phyloP scores from a whole-genome alignment of 2,329 filamentous ascomycete species.

The Fusarium buxicola region DNA sequence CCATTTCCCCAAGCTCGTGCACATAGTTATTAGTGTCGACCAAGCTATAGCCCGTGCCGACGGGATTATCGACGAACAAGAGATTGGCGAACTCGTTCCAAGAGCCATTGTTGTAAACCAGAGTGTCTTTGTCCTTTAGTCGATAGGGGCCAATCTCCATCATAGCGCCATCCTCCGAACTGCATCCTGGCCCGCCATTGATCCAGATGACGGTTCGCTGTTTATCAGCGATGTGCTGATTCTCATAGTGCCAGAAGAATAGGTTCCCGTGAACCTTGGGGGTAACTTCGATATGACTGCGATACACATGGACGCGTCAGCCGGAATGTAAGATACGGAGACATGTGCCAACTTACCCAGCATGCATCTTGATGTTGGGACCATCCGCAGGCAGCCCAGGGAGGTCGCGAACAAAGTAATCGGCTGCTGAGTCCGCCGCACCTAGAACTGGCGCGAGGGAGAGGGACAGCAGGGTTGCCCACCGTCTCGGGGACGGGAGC shows the following conservation, averaged over 20 bases:
- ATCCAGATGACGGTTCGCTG: conserved; percentile 96
- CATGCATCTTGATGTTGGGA: conserved; percentile 94
- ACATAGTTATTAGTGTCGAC: conserved; percentile 90
- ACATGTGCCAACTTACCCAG: conserved; percentile 74
- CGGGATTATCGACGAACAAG: conserved; percentile 96
- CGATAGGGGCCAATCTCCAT: conserved; percentile 97
- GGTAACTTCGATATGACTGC: conserved; percentile 90
- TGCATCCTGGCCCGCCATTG: conserved; percentile 96
- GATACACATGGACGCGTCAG: conserved; percentile 38
- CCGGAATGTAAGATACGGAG: conserved; percentile 10
- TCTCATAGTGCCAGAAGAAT: conserved; percentile 99
- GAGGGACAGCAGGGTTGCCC: conserved; percentile 51
- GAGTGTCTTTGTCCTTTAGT: conserved; percentile 76
- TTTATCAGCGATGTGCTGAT: conserved; percentile 91
- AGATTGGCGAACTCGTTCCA: conserved; percentile 99
- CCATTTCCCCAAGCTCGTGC: conserved; percentile 88
- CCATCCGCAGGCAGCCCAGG: conserved; percentile 82
- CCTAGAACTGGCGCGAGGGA: conserved; percentile 57
- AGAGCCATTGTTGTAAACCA: conserved; percentile 89
- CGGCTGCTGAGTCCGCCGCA: conserved; percentile 61
- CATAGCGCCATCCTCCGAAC: conserved; percentile 94
- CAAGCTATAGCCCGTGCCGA: conserved; percentile 96
- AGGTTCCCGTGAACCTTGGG: conserved; percentile 89
- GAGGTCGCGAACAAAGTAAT: conserved; percentile 89
- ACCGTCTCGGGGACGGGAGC: conserved; percentile 45